Conservation (phyloP, 2,329 filamentous ascomycete genomes). For the Anthostomella pinea region DNA sequence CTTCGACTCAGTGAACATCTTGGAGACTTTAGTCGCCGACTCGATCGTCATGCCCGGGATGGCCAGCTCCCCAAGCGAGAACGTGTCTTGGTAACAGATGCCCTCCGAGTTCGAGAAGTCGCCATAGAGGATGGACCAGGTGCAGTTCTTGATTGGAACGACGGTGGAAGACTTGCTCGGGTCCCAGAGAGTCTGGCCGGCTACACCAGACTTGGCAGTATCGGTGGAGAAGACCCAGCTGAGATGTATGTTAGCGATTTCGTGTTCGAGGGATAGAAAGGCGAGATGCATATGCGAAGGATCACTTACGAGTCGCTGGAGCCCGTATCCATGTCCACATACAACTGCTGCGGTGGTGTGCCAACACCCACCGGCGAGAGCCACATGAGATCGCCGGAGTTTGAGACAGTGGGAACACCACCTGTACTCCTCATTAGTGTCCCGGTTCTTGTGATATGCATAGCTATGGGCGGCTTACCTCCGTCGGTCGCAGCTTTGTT, state of each 20-base stretch:
- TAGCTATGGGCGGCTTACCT: slow-evolving; percentile 8
- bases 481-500: slow-evolving; percentile 15
- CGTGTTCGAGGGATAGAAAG: too few species aligned
- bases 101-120: slow-evolving; percentile 41
- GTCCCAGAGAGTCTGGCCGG: slow-evolving; percentile 41
- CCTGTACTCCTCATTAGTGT: slow-evolving; percentile 15
- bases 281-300: too few species aligned
- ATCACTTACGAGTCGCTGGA: slow-evolving; percentile 64
- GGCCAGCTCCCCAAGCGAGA: slow-evolving; percentile 44
- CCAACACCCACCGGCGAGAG: slow-evolving; percentile 45
- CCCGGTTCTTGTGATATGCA: neutral
- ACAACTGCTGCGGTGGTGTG: slow-evolving; percentile 45
- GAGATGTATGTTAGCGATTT: slow-evolving; percentile 8
- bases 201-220: slow-evolving; percentile 43
- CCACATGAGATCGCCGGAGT: slow-evolving; percentile 42
- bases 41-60: slow-evolving; percentile 48
- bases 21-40: slow-evolving; percentile 43
- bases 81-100: slow-evolving; percentile 49
- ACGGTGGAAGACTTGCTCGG: slow-evolving; percentile 46
- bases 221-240: slow-evolving; percentile 56
- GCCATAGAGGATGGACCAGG: slow-evolving; percentile 50
- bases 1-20: slow-evolving; percentile 40
- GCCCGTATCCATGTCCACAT: slow-evolving; percentile 52
- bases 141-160: slow-evolving; percentile 37
- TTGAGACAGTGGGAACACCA: slow-evolving; percentile 11